Evolutionary conservation across 345 rosid genomes (phyloP), one percentile per base, ranked within the genome.

Genomic region (Tarenaya hassleriana): DNA sequence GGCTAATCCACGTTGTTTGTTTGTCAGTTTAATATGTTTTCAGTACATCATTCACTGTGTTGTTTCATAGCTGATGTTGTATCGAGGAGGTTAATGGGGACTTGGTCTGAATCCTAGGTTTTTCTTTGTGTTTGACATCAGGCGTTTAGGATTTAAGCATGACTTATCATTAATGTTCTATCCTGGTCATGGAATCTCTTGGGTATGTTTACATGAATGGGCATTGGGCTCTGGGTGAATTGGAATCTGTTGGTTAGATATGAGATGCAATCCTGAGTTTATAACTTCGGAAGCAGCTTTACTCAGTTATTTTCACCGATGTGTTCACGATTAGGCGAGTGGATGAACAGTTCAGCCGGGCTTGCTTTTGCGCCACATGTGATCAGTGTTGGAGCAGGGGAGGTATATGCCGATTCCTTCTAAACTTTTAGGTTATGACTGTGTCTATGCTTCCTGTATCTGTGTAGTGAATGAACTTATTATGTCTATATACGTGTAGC

Each of bases 281-380:
- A 9, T 15, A 1, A 7, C 1, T 12, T 13, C 8, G 40, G 15
- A 20, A 7, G 14, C 21, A 12, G 19, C 19, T 11, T 31, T n/a
- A n/a, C n/a, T n/a, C n/a, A n/a, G n/a, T n/a, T n/a, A n/a, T 58
- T 38, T 18, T 19, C 5, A 39, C 16, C 34, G 9, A 55, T 13
- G 55, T 64, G 34, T 49, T 70, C 39, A 24, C 72, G 34, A 24
- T n/a, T 52, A 94, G 99, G 99, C 76, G 97, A 88, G 63, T 94
- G 99, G 99, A 94, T 94, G 99, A 86, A 88, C 66, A 74, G 51
- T 70, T 88, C 97, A 6, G 99, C 99, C 35, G 99, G 99, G 49
- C 32, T 61, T 66, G 99, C 99, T 24, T 94, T 94, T 80, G 70
- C 99, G 33, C 97, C 95, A 5, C 95, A 94, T 84, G 89, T 88